A percentile compares a stretch with the other conserved stretches of the same genome.
phyloP scores from a whole-genome alignment of 768 basidiomycete genomes.

The Inosperma sp. region DNA sequence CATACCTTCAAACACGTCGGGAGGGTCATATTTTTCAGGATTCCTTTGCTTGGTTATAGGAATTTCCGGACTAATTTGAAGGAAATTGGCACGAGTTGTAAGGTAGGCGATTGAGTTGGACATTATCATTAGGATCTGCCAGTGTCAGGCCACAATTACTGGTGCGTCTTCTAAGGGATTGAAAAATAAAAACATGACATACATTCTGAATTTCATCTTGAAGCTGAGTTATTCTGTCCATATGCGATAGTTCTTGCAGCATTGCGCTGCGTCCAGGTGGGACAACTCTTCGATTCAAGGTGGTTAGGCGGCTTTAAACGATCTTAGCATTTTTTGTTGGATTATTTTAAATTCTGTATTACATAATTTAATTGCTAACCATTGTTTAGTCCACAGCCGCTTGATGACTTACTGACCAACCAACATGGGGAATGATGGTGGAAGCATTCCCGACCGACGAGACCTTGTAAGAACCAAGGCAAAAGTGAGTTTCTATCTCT shows the following conservation, averaged over 20 bases:
- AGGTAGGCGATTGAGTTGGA: constrained; percentile 78
- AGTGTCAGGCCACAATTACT: not conserved
- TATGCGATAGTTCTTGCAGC: constrained; percentile 89
- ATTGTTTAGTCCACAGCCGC: not conserved
- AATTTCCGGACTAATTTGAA: constrained; percentile 71
- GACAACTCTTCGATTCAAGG: constrained; percentile 16
- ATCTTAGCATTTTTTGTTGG: not conserved
- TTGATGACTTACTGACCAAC: not conserved
- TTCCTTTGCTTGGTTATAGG: constrained; percentile 82
- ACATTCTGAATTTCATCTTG: constrained; percentile 93
- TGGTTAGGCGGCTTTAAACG: not conserved
- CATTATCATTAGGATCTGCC: constrained; percentile 83
- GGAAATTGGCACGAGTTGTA: constrained; percentile 68
- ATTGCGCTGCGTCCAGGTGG: constrained; percentile 55
- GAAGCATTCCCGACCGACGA: constrained; percentile 80
- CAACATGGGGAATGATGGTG: constrained; percentile 83
- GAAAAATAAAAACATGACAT: constrained; percentile 10
- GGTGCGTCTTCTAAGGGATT: not conserved
- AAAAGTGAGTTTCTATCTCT: constrained; percentile 44
- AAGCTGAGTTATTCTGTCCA: constrained; percentile 94
- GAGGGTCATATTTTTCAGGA: constrained; percentile 64
- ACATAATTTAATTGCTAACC: not conserved
- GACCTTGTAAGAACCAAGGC: constrained; percentile 71
- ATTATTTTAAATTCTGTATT: constrained; percentile 1
- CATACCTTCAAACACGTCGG: constrained; percentile 72